phyloP scores from a whole-genome alignment of 2,329 filamentous ascomycete species.

The Cladosporium sp. region DNA sequence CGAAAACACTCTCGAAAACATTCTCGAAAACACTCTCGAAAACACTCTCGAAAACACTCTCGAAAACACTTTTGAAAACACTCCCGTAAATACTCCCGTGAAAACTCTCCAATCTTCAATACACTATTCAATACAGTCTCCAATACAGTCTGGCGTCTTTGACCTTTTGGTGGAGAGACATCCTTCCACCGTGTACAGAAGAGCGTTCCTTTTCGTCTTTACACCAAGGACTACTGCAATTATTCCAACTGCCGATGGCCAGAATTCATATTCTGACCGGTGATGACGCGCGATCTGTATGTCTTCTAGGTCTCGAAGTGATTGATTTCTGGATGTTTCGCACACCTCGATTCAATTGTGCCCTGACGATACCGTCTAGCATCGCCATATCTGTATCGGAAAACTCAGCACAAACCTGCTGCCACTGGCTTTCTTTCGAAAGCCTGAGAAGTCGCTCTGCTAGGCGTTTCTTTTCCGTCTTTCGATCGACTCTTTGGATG shows the following conservation, averaged over 20 bases:
- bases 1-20: neutral
- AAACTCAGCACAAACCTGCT: slow-evolving; percentile 9
- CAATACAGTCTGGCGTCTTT: neutral
- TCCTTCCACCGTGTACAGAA: slow-evolving; percentile 5
- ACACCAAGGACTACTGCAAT: neutral
- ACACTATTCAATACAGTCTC: neutral
- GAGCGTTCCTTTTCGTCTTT: neutral
- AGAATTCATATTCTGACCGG: neutral
- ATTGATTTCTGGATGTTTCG: slow-evolving; percentile 2
- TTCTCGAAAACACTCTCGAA: too few species aligned
- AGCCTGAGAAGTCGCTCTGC: slow-evolving; percentile 15
- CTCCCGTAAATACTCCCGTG: neutral
- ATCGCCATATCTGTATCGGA: slow-evolving; percentile 13
- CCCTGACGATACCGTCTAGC: slow-evolving; percentile 11
- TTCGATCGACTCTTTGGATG: slow-evolving; percentile 10
- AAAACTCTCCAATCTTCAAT: slow-evolving; percentile 1
- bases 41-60: neutral
- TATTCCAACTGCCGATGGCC: slow-evolving; percentile 1
- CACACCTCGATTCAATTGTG: slow-evolving; percentile 9
- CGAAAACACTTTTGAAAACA: neutral
- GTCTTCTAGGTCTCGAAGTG: slow-evolving; percentile 8
- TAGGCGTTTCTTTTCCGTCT: slow-evolving; percentile 17
- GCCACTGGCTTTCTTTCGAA: slow-evolving; percentile 11
- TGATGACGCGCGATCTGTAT: slow-evolving; percentile 9
- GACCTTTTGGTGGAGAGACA: slow-evolving; percentile 7